phyloP scores from a whole-genome alignment of 352 stramenopile genomes.

The Phytophthora brassicae region DNA sequence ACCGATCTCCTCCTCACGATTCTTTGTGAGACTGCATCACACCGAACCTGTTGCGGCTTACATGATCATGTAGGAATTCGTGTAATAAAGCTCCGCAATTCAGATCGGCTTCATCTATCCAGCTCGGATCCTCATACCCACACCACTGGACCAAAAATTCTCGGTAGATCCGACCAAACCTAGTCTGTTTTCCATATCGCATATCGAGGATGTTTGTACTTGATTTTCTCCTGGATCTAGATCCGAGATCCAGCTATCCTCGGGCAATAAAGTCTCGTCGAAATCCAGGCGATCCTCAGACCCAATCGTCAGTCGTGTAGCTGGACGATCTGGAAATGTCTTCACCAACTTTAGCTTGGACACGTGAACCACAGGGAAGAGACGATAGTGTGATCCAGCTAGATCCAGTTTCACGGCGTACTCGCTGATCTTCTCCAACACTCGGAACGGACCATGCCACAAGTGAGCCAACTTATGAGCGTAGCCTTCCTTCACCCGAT shows the following conservation, averaged over 20 bases:
- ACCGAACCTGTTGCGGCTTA: background rate
- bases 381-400: too few relatives aligned
- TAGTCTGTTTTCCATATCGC: background rate
- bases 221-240: background rate
- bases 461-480: too few relatives aligned
- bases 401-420: too few relatives aligned
- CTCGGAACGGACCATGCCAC: too few relatives aligned
- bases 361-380: too few relatives aligned
- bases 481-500: too few relatives aligned
- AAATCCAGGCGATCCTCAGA: conserved; percentile 1
- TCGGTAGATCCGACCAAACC: background rate
- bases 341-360: too few relatives aligned
- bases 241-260: background rate
- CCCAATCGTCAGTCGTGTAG: too few relatives aligned
- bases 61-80: background rate
- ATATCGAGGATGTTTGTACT: background rate
- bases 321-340: too few relatives aligned
- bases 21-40: too few relatives aligned
- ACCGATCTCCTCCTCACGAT: too few relatives aligned
- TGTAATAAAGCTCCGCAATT: background rate
- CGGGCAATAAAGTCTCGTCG: background rate
- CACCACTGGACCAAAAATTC: background rate
- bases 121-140: background rate
- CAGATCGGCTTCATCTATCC: background rate
- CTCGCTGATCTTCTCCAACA: too few relatives aligned